phyloP scores from a whole-genome alignment of 2,329 filamentous ascomycete genomes.

The Drechmeria coniospora region DNA sequence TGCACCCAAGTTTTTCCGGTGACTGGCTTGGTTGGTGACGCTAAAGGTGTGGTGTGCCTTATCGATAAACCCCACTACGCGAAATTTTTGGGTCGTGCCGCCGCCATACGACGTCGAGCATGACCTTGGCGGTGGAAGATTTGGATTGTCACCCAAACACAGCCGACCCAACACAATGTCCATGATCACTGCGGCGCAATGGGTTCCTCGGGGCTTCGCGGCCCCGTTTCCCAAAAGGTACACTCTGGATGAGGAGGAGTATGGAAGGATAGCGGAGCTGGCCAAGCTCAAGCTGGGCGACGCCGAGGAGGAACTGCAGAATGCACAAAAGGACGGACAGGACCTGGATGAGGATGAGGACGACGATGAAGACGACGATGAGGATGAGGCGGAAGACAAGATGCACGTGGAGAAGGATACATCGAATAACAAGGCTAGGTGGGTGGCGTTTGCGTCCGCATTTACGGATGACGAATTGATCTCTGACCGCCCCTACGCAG shows the following conservation, averaged over 20 bases:
- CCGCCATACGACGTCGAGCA: too few species aligned
- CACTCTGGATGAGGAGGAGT: slow-evolving; percentile 60
- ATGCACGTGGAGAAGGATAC: slow-evolving; percentile 13
- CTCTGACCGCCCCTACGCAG: slow-evolving; percentile 17
- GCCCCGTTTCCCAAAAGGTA: slow-evolving; percentile 64
- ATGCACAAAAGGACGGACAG: slow-evolving; percentile 38
- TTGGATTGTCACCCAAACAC: too few species aligned
- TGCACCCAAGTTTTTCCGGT: slow-evolving; percentile 13
- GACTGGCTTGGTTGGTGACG: too few species aligned
- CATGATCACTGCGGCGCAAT: slow-evolving; percentile 64
- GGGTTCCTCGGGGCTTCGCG: slow-evolving; percentile 64
- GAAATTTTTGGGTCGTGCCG: slow-evolving; percentile 18
- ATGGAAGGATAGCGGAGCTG: slow-evolving; percentile 57
- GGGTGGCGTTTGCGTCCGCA: background rate
- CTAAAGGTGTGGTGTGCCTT: slow-evolving; percentile 12
- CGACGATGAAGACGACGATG: slow-evolving; percentile 7
- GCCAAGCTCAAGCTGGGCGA: slow-evolving; percentile 77
- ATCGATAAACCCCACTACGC: slow-evolving; percentile 25
- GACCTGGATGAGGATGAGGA: too few species aligned
- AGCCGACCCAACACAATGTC: too few species aligned
- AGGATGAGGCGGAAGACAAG: slow-evolving; percentile 17
- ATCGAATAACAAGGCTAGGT: slow-evolving; percentile 3
- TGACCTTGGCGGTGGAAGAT: too few species aligned
- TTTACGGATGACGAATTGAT: background rate
- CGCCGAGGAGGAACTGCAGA: slow-evolving; percentile 70